Percentiles rank a stretch among this genome's conserved stretches.
Conservation (phyloP, 768 basidiomycete species). For the Pisolithus sp. region DNA sequence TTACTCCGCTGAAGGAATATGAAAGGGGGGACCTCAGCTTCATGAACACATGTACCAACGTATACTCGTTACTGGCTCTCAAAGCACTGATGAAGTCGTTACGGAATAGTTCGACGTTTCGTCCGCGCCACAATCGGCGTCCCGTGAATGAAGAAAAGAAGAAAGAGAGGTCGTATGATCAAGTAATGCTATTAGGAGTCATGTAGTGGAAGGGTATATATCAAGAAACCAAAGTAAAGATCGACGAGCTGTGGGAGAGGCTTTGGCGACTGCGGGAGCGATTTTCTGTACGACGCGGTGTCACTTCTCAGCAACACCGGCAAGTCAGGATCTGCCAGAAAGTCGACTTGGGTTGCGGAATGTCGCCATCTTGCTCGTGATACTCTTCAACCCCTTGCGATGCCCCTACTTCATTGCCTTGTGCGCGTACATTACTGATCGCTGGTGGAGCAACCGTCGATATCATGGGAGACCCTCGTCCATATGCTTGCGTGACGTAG, state of each 20-base stretch:
- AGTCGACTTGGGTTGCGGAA: conserved; percentile 44
- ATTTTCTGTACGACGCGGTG: conserved; percentile 11
- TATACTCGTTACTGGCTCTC: conserved; percentile 17
- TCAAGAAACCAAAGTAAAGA: conserved; percentile 32
- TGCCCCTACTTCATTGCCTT: conserved; percentile 61
- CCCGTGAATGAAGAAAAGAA: conserved; percentile 11
- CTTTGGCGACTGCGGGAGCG: conserved; percentile 22
- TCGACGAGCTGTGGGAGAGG: conserved; percentile 24
- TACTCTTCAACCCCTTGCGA: conserved; percentile 52
- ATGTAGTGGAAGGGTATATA: conserved; percentile 29
- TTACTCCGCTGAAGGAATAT: too few species aligned
- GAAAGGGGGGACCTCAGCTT: not conserved
- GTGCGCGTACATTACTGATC: conserved; percentile 64
- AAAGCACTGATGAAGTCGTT: conserved; percentile 29
- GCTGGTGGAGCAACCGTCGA: conserved; percentile 65
- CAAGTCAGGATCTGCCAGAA: conserved; percentile 72
- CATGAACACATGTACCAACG: conserved; percentile 11
- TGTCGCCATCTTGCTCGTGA: conserved; percentile 49
- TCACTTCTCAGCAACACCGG: conserved; percentile 52
- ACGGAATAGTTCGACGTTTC: conserved; percentile 14
- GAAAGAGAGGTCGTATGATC: conserved; percentile 21
- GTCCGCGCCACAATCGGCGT: conserved; percentile 20
- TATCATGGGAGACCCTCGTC: conserved; percentile 80
- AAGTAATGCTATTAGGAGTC: conserved; percentile 29
- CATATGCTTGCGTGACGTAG: conserved; percentile 57